phyloP scores from a whole-genome alignment of 306 rosid species.

The Prosopis cineraria region DNA sequence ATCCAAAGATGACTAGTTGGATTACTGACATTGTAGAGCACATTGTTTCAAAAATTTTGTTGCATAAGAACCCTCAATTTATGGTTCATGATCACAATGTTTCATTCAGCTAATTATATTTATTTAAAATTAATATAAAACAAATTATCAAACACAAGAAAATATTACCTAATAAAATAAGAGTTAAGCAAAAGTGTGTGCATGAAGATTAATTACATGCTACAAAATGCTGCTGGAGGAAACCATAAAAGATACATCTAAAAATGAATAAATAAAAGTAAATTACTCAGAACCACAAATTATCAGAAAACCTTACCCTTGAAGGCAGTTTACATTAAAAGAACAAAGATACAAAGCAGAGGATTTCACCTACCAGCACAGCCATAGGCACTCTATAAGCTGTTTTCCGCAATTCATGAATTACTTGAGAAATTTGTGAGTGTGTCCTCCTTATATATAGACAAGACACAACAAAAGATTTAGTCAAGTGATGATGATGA shows the following conservation, averaged over 20 bases:
- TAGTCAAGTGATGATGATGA: slow-evolving; percentile 17
- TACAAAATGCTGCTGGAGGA: slow-evolving; percentile 10
- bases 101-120: slow-evolving; percentile 17
- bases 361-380: slow-evolving; percentile 69
- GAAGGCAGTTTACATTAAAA: not conserved
- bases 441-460: slow-evolving; percentile 81
- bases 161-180: not conserved
- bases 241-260: not conserved
- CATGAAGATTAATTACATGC: not conserved
- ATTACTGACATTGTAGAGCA: slow-evolving; percentile 16
- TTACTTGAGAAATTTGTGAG: slow-evolving; percentile 88
- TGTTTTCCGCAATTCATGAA: slow-evolving; percentile 83
- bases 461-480: slow-evolving; percentile 22
- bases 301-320: not conserved
- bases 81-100: not conserved
- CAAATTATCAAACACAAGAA: slow-evolving; percentile 17
- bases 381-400: slow-evolving; percentile 90
- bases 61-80: slow-evolving; percentile 10
- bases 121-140: slow-evolving; percentile 12
- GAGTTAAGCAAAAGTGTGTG: slow-evolving; percentile 1
- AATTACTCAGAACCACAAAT: slow-evolving; percentile 1
- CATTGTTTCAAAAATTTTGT: slow-evolving; percentile 9
- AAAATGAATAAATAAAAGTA: slow-evolving; percentile 1
- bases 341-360: slow-evolving; percentile 18
- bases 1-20: slow-evolving; percentile 19